These are phyloP conservation scores for Litchi chinensis DNA, from an alignment of 345 rosid genomes.

Conservation along the genomic window DNA sequence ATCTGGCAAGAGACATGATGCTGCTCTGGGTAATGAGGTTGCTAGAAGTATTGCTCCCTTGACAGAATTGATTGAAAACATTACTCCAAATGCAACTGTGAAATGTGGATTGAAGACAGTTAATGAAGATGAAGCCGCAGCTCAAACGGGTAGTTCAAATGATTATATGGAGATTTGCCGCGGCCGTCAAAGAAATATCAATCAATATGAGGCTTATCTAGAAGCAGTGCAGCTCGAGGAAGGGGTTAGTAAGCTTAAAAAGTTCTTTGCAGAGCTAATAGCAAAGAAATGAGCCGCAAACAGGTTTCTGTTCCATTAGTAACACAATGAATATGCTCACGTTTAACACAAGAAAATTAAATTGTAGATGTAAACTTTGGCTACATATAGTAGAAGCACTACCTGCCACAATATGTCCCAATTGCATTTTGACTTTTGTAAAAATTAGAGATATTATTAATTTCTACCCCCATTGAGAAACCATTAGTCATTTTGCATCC, in stretches of 20 bases:
- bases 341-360: neutral
- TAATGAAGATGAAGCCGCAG: constrained; percentile 3
- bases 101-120: neutral
- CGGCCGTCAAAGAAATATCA: too few relatives aligned
- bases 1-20: neutral
- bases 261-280: neutral
- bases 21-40: neutral
- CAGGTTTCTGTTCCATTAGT: neutral
- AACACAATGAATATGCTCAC: neutral
- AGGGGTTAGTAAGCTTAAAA: constrained; percentile 1
- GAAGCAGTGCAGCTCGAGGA: neutral
- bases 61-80: neutral
- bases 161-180: neutral
- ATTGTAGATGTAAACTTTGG: neutral
- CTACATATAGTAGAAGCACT: too few relatives aligned
- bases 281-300: neutral
- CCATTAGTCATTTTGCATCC: too few relatives aligned
- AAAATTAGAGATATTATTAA: too few relatives aligned
- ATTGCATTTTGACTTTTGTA: too few relatives aligned
- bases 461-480: too few relatives aligned
- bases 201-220: neutral
- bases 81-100: neutral
- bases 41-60: neutral
- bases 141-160: neutral
- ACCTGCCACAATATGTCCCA: too few relatives aligned